Evolutionary conservation across 345 rosid species (phyloP).

Genomic region (Psidium guajava): DNA sequence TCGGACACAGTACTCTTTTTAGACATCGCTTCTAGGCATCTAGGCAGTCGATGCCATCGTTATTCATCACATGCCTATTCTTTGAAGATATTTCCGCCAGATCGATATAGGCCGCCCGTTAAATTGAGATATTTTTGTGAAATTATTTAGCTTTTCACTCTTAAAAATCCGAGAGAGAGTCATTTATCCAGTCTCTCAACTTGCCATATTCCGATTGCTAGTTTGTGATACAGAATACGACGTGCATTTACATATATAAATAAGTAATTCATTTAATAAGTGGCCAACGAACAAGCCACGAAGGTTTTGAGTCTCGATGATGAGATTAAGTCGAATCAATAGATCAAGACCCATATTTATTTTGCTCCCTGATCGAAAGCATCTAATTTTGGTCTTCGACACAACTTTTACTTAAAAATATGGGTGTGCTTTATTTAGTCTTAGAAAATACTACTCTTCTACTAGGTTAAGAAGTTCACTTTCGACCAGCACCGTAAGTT

Average conservation of each 20-base stretch:
- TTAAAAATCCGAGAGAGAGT: not conserved
- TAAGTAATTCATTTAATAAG: not conserved
- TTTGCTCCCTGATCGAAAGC: not conserved
- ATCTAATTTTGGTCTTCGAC: not conserved
- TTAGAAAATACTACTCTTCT: not conserved
- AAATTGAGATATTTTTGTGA: not conserved
- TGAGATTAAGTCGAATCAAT: not conserved
- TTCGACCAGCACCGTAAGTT: not conserved
- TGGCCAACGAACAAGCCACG: not conserved
- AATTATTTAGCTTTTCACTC: not conserved
- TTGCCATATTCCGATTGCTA: fast-evolving
- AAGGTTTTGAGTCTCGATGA: not conserved
- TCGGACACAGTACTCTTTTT: not conserved
- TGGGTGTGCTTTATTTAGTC: not conserved
- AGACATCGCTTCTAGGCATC: not conserved
- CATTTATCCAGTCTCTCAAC: fast-evolving
- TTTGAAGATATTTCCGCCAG: not conserved
- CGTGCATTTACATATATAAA: not conserved
- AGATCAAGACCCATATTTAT: not conserved
- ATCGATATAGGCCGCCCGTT: not conserved
- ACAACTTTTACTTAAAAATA: not conserved
- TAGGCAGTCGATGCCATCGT: not conserved
- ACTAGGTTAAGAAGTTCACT: not conserved
- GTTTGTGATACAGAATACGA: fast-evolving
- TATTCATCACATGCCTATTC: not conserved